Base-by-base conservation (phyloP, 352 stramenopile species). In the Peronospora destructor region DNA sequence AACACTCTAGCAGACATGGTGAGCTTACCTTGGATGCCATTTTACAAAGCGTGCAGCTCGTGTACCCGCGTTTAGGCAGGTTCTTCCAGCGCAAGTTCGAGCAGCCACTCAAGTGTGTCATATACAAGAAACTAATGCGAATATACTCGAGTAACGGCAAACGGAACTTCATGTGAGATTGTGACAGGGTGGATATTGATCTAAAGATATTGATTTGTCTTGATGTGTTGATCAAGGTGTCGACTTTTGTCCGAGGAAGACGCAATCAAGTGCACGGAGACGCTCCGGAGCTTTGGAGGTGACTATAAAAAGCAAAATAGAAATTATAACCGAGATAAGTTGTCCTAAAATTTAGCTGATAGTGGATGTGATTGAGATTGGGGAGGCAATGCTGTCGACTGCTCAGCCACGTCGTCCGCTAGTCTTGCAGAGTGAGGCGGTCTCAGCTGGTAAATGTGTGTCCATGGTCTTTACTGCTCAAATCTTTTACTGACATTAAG, bases 41-140 rank as follows among this genome's bases (percentile, higher is more conserved):
- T 8, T 45, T 52, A 13, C 71, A 81, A 52, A 76, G 56, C 21
- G 68, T 57, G 42, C 56, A 65, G 47, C 56, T 81, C 34, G 56
- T 72, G 46, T 81, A 81, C 49, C 71, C 71, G 25, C 61, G 59
- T 8, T 42, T 74, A 14, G 53, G 47, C 8, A 39, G 56, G 6
- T 45, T 78, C 38, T 83, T 75, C 53, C 50, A 58, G 45, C 53
- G 73, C 50, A 75, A 49, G 37, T 81, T 83, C 49, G 58, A 67
- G 34, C 73, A 83, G 59, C 73, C 73, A 26, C 53, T 65, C n/a
- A 74, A 72, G 56, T 76, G 61, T 37, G 46, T 83, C 44, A 28
- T 68, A 6, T 59, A 68, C 21, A 60, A 57, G 42, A 64, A 61
- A 33, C 47, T 79, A 28, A 45, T 82, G 42, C 73, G 68, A 13